A percentile compares a stretch with the other conserved stretches of the same genome.
Evolutionary conservation across 2,329 filamentous ascomycete genomes (phyloP).

Genomic region (Beauveria sp.): DNA sequence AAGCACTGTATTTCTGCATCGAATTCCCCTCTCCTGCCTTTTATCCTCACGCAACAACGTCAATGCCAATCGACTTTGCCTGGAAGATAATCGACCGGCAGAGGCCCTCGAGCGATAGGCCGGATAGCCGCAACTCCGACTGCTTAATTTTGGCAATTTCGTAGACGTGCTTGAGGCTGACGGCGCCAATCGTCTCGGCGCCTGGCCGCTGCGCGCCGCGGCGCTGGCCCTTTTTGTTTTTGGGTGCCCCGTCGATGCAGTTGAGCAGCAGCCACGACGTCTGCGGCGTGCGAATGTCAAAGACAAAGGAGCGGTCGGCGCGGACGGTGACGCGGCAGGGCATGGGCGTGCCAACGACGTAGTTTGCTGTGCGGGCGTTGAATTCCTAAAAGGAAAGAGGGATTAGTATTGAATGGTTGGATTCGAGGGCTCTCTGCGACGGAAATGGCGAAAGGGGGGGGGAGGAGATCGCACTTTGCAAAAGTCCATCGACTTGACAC

Average conservation of each 20-base stretch:
- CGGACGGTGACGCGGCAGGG: constrained; percentile 88
- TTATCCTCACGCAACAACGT: constrained; percentile 51
- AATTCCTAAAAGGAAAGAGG: constrained; percentile 61
- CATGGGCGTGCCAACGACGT: constrained; percentile 73
- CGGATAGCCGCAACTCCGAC: constrained; percentile 64
- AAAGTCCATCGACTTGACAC: constrained; percentile 99
- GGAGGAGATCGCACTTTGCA: constrained; percentile 80
- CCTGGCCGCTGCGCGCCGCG: constrained; percentile 71
- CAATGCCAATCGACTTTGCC: constrained; percentile 67
- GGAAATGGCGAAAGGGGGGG: not conserved
- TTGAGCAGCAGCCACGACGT: constrained; percentile 84
- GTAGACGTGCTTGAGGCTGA: constrained; percentile 92
- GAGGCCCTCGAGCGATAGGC: constrained; percentile 60
- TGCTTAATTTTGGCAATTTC: constrained; percentile 98
- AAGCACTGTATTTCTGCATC: too few relatives aligned
- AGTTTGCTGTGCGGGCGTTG: constrained; percentile 86
- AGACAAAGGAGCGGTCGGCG: constrained; percentile 85
- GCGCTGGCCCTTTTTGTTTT: constrained; percentile 66
- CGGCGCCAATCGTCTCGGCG: constrained; percentile 69
- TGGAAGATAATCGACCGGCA: constrained; percentile 69
- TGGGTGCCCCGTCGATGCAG: constrained; percentile 62
- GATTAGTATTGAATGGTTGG: not conserved
- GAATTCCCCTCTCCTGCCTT: too few relatives aligned
- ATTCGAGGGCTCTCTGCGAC: not conserved
- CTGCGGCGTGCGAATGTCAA: constrained; percentile 89